A percentile compares a stretch with the other conserved stretches of the same genome.
These are phyloP conservation scores for Globisporangium viniferum DNA, from an alignment of 352 stramenopile genomes.

Conservation along the genomic window DNA sequence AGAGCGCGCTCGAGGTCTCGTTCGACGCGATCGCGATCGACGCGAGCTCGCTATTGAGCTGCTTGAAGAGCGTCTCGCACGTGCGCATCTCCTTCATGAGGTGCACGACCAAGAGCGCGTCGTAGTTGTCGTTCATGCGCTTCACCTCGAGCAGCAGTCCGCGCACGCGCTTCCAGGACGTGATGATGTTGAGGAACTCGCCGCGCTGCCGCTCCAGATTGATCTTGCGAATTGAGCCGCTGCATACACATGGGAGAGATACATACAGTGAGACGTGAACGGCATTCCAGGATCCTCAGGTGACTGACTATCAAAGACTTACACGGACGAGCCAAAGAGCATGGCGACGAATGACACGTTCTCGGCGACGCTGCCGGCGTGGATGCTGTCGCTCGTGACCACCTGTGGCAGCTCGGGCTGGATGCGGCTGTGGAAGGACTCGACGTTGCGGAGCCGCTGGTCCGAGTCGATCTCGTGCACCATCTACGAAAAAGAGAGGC, in stretches of 20 bases:
- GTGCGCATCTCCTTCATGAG: constrained; percentile 82
- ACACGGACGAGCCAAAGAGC: constrained; percentile 71
- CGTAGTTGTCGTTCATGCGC: constrained; percentile 45
- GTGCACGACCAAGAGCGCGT: constrained; percentile 62
- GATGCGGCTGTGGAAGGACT: constrained; percentile 60
- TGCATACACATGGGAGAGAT: constrained; percentile 12
- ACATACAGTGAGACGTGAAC: neutral
- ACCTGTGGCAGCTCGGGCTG: constrained; percentile 63
- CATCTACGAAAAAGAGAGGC: constrained; percentile 42
- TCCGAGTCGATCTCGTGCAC: constrained; percentile 74
- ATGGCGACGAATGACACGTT: constrained; percentile 80
- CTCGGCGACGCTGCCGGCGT: constrained; percentile 52
- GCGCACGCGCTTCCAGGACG: constrained; percentile 76
- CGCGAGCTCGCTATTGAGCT: constrained; percentile 64
- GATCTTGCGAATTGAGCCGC: constrained; percentile 42
- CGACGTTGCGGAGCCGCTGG: constrained; percentile 64
- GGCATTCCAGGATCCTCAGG: neutral
- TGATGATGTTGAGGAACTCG: constrained; percentile 61
- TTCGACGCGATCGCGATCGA: constrained; percentile 69
- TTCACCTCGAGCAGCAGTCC: constrained; percentile 40
- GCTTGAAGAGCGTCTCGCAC: constrained; percentile 74
- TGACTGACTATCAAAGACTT: constrained; percentile 14
- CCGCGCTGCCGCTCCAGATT: constrained; percentile 65
- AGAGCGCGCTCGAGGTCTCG: constrained; percentile 60
- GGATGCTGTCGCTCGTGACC: constrained; percentile 71